These are phyloP conservation scores for Aspergillus novoparasiticus DNA, from an alignment of 2,329 filamentous ascomycete genomes.

Conservation along the genomic window DNA sequence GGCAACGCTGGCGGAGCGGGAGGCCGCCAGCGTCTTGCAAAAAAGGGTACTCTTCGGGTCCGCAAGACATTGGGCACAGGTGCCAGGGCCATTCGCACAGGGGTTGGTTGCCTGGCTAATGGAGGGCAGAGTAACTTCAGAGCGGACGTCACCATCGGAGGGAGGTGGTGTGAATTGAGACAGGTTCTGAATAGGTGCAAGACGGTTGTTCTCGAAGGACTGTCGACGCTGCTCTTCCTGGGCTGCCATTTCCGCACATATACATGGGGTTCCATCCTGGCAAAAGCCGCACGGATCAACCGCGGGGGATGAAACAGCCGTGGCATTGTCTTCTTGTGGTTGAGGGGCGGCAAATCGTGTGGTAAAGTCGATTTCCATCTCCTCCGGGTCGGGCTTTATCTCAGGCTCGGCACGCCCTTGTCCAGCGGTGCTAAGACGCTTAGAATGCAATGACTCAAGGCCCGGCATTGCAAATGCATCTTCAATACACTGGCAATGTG, in stretches of 20 bases:
- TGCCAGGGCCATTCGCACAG: conserved; percentile 71
- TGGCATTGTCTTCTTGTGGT: conserved; percentile 23
- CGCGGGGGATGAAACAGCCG: conserved; percentile 38
- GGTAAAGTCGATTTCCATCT: conserved; percentile 75
- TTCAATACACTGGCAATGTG: conserved; percentile 64
- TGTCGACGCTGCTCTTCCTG: conserved; percentile 43
- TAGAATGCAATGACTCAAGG: conserved; percentile 44
- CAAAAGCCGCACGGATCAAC: conserved; percentile 80
- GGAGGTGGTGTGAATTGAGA: conserved; percentile 56
- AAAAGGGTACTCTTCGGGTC: conserved; percentile 82
- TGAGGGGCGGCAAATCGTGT: conserved; percentile 59
- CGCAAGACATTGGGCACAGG: conserved; percentile 74
- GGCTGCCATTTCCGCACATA: conserved; percentile 70
- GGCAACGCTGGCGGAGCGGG: conserved; percentile 38
- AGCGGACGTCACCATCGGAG: conserved; percentile 60
- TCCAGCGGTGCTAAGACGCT: conserved; percentile 50
- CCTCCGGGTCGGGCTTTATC: conserved; percentile 49
- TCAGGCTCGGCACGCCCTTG: conserved; percentile 55
- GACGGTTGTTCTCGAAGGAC: conserved; percentile 40
- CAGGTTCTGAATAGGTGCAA: conserved; percentile 50
- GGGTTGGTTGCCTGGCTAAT: conserved; percentile 41
- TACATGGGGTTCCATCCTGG: conserved; percentile 77
- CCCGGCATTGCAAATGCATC: conserved; percentile 53
- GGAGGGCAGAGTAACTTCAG: conserved; percentile 50
- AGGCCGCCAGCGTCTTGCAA: conserved; percentile 77